These are phyloP conservation scores for Grifola frondosa DNA, from an alignment of 1,284 basidiomycete genomes.

Conservation along the genomic window DNA sequence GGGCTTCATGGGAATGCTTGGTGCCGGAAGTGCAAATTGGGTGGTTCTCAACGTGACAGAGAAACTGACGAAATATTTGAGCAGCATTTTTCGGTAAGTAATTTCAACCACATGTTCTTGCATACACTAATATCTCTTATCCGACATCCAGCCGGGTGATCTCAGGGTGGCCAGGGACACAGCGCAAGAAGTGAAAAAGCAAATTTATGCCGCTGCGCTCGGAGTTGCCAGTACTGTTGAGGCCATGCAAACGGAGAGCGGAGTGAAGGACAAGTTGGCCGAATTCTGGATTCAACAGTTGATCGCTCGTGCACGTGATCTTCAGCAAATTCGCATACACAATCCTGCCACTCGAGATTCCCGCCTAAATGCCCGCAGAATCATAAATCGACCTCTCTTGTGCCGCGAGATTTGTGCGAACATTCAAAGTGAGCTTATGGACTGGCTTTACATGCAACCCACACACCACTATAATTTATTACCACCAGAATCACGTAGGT, in stretches of 20 bases:
- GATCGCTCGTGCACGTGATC: constrained; percentile 19
- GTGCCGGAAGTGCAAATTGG: constrained; percentile 29
- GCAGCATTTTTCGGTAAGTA: constrained; percentile 1
- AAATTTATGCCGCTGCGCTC: constrained; percentile 11
- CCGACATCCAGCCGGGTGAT: constrained; percentile 3
- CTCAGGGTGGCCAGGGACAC: constrained; percentile 13
- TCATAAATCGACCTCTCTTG: constrained; percentile 14
- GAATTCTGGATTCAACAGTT: constrained; percentile 33
- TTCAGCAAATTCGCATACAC: constrained; percentile 12
- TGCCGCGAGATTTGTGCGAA: constrained; percentile 15
- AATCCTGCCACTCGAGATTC: constrained; percentile 5
- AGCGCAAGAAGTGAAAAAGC: constrained; percentile 2
- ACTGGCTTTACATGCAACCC: constrained; percentile 30
- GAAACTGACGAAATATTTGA: constrained; percentile 3
- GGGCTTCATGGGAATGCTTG: constrained; percentile 5
- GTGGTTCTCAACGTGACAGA: constrained; percentile 19
- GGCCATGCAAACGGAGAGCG: constrained; percentile 23
- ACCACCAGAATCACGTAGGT: constrained; percentile 19
- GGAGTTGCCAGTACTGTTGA: constrained; percentile 14
- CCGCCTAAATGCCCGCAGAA: constrained; percentile 7
- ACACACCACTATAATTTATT: constrained; percentile 13
- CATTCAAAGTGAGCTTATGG: constrained; percentile 26
- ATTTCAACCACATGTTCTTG: too few relatives aligned
- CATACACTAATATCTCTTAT: neutral
- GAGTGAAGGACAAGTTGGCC: constrained; percentile 38